These are phyloP conservation scores for Ceriops zippeliana DNA, from an alignment of 345 rosid genomes.

Conservation along the genomic window DNA sequence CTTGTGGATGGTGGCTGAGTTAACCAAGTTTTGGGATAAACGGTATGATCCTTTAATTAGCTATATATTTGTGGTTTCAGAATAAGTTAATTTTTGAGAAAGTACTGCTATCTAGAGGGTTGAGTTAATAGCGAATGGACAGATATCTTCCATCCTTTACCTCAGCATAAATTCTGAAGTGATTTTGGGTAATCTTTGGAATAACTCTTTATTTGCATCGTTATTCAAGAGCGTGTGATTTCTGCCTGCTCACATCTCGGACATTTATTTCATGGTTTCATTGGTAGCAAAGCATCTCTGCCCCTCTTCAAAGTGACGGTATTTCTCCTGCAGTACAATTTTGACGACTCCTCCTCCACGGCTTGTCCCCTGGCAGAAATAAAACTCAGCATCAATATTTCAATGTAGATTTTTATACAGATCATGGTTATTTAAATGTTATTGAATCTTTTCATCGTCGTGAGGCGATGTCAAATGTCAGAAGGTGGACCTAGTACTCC, in stretches of 20 bases:
- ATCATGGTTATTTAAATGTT: too few relatives aligned
- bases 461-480: too few relatives aligned
- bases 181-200: slow-evolving; percentile 13
- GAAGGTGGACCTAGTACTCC: background rate
- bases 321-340: background rate
- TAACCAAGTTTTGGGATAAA: too few relatives aligned
- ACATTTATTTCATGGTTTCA: too few relatives aligned
- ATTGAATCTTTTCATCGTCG: too few relatives aligned
- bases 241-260: background rate
- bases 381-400: too few relatives aligned
- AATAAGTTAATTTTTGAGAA: background rate
- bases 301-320: background rate
- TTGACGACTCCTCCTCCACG: background rate
- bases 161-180: slow-evolving; percentile 17
- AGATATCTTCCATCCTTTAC: slow-evolving; percentile 36
- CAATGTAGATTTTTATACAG: too few relatives aligned
- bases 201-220: background rate
- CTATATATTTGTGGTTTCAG: too few relatives aligned
- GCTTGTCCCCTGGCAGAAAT: background rate
- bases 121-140: slow-evolving; percentile 35
- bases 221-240: background rate
- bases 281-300: too few relatives aligned
- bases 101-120: background rate
- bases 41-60: too few relatives aligned
- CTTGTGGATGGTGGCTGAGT: too few relatives aligned